These are phyloP conservation scores for Fraxinus xanthoxyloides DNA, from an alignment of 305 asterid genomes.

Conservation along the genomic window DNA sequence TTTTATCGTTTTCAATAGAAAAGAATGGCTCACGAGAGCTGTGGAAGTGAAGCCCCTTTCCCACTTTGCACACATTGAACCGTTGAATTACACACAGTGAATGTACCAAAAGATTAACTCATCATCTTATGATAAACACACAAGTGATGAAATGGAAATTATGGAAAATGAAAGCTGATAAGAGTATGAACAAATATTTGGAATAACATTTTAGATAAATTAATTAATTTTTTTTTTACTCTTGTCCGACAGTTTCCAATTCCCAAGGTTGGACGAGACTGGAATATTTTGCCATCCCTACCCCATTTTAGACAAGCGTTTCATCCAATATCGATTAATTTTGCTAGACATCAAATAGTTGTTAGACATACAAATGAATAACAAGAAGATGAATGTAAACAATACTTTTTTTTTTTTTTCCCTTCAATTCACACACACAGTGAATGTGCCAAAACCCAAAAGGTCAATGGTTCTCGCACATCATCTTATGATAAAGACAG, in stretches of 20 bases:
- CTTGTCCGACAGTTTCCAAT: not conserved
- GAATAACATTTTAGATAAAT: too few relatives aligned
- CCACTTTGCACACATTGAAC: not conserved
- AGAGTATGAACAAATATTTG: not conserved
- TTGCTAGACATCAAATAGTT: not conserved
- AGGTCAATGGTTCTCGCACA: not conserved
- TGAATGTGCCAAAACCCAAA: slow-evolving; percentile 6
- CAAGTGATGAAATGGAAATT: not conserved
- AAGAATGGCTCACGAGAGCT: not conserved
- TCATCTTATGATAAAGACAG: not conserved
- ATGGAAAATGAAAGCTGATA: not conserved
- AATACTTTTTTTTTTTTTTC: too few relatives aligned
- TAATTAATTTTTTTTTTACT: too few relatives aligned
- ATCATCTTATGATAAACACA: not conserved
- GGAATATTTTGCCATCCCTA: too few relatives aligned
- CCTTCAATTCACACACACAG: not conserved
- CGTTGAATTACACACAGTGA: slow-evolving; percentile 13
- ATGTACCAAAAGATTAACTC: slow-evolving; percentile 1
- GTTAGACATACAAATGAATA: not conserved
- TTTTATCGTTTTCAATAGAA: not conserved
- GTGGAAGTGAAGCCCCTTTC: not conserved
- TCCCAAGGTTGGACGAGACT: too few relatives aligned
- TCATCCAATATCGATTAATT: too few relatives aligned
- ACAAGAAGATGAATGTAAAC: not conserved
- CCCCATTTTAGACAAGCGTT: too few relatives aligned